Percentiles rank a stretch among this genome's conserved stretches.
These are phyloP conservation scores for Gossypium davidsonii DNA, from an alignment of 441 rosid species.

Conservation along the genomic window DNA sequence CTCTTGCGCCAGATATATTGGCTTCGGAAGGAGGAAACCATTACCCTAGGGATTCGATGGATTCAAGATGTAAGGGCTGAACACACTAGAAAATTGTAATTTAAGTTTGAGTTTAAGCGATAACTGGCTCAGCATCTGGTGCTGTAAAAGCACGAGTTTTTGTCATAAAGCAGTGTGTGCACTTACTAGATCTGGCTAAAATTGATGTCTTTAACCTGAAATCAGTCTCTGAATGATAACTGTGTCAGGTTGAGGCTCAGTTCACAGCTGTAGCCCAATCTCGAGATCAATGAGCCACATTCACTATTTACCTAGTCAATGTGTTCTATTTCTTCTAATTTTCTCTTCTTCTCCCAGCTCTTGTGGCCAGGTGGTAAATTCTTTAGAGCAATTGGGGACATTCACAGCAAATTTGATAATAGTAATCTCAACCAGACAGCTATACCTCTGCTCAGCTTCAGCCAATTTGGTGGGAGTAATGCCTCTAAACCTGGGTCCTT, in stretches of 20 bases:
- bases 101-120: background rate
- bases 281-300: background rate
- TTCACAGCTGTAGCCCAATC: background rate
- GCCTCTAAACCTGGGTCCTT: slow-evolving; percentile 51
- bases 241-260: background rate
- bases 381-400: slow-evolving; percentile 47
- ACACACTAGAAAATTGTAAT: slow-evolving; percentile 3
- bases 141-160: background rate
- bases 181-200: background rate
- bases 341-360: slow-evolving; percentile 34
- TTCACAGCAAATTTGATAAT: slow-evolving; percentile 29
- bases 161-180: background rate
- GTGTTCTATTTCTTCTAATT: slow-evolving; percentile 2
- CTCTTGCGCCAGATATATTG: slow-evolving; percentile 74
- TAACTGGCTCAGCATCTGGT: background rate
- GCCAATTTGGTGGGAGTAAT: slow-evolving; percentile 54
- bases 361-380: slow-evolving; percentile 90
- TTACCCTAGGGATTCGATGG: slow-evolving; percentile 79
- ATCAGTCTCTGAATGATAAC: background rate
- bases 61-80: slow-evolving; percentile 76
- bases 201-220: background rate
- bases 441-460: slow-evolving; percentile 28
- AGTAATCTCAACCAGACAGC: slow-evolving; percentile 23
- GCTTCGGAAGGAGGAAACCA: slow-evolving; percentile 75
- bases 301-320: background rate